phyloP scores from a whole-genome alignment of 1,284 basidiomycete species.

The Testicularia cyperi region DNA sequence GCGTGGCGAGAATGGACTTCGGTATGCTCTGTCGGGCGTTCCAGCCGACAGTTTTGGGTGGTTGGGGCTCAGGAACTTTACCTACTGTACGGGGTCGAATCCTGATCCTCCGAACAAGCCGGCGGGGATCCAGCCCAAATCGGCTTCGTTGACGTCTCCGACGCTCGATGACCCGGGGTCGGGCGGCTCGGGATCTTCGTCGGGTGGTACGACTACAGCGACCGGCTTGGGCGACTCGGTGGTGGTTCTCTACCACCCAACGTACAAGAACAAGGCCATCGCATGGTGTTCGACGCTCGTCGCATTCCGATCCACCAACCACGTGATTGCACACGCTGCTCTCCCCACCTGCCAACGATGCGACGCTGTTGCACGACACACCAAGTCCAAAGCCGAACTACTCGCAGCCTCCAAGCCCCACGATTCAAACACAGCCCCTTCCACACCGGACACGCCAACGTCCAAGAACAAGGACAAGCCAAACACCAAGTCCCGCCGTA shows the following conservation, averaged over 20 bases:
- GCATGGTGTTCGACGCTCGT: conserved; percentile 37
- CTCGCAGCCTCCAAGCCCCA: background rate
- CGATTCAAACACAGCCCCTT: background rate
- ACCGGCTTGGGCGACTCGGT: conserved; percentile 30
- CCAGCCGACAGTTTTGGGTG: conserved; percentile 31
- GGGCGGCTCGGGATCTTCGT: too few relatives aligned
- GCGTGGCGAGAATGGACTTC: too few relatives aligned
- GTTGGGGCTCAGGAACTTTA: conserved; percentile 27
- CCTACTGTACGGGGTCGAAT: conserved; percentile 10
- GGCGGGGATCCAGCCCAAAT: conserved; percentile 10
- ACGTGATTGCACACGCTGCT: conserved; percentile 12
- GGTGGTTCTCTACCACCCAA: conserved; percentile 31
- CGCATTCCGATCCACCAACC: conserved; percentile 10
- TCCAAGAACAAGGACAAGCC: background rate
- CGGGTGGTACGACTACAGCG: too few relatives aligned
- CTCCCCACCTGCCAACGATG: conserved; percentile 33
- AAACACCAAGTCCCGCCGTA: background rate
- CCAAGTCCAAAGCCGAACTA: background rate
- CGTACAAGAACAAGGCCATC: conserved; percentile 18
- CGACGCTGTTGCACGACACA: conserved; percentile 9
- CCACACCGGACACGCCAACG: background rate
- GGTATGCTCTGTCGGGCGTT: too few relatives aligned
- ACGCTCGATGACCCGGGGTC: too few relatives aligned
- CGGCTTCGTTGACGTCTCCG: background rate
- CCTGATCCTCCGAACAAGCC: conserved; percentile 26